Base-by-base conservation (phyloP, 2,329 filamentous ascomycete species). In the Trichoderma sp. region DNA sequence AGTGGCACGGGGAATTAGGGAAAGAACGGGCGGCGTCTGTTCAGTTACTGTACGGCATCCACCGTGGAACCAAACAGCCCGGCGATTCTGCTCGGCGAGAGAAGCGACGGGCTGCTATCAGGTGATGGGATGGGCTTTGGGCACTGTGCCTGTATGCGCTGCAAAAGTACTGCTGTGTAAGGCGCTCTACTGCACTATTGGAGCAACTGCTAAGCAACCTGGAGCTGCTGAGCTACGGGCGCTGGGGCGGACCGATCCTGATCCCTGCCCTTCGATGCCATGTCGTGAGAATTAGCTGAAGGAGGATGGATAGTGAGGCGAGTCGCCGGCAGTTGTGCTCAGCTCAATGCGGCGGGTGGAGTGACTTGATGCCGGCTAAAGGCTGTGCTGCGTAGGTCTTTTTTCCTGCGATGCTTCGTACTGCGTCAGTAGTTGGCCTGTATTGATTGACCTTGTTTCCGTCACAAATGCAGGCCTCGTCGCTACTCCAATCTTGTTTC, bases 1-100 rank as follows among this genome's bases (percentile, higher is more conserved):
- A 66, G 21, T 49, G 39, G 54, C 64, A 54, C 54, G 64, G 64
- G 63, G 64, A 49, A 37, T 37, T 32, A 30, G 24, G 43, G 64
- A 59, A 59, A 30, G 37, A 49, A 32, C 52, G 54, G 56, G 34
- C 34, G 52, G 52, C 52, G 52, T 32, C 55, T n/a, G 21, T 28
- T 26, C 55, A 21, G 30, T 37, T 26, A 51, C 46, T 18, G 39
- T 58, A 24, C 64, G 64, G 52, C 51, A 66, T 24, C 63, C 54
- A 43, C 63, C 26, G 24, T 28, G 63, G 39, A 16, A 30, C 55
- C 55, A 5, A 34, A 37, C 34, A 37, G 30, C 30, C 32, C 5
- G 32, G 55, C 5, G 55, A n/a, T 58, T 6, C 32, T 58, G 2
- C 18, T 21, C 18, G n/a, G 26, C 21, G 37, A 60, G 24, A 10